Base-by-base conservation (phyloP, 2,329 filamentous ascomycete species). In the Dactylellina haptotyla region DNA sequence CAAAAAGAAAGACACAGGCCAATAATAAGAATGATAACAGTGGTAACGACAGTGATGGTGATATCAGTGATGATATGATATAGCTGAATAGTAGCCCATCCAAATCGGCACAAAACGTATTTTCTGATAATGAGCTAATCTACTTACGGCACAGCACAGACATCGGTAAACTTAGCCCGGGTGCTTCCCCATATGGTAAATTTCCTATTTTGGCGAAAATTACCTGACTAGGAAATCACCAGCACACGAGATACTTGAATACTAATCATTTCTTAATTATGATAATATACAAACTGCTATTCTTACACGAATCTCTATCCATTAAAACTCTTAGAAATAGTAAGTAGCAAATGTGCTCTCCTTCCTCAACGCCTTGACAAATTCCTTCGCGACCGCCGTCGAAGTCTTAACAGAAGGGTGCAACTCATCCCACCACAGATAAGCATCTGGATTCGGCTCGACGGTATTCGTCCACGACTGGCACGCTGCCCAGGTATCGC, bases 371-470 rank as follows among this genome's bases (percentile, higher is more conserved):
- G 67, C 59, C 67, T 72, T 72, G 10, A 65, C 67, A 25, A 41
- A 72, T 34, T 72, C 67, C 26, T 58, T 28, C 14, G 67, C 67
- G 12, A 72, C 67, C 18, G 56, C 53, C 28, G 67, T 58, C 26
- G 54, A 51, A 20, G 59, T 65, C 59, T 37, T 65, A n/a, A 53
- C 84, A 28, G 87, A 88, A 0, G 90, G 89, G 81, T 94, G 91
- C 78, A 93, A 79, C 78, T 88, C 86, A 80, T 94, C 90, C 77
- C 84, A 90, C 89, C 90, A 93, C 79, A 92, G 76, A 79, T 86
- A 93, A 48, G 76, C 89, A 86, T 32, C 83, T 80, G 32, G 83
- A 82, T 2, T 83, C 65, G 12, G 80, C 75, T 37, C 82, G 81
- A 65, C 81, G 79, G 4, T 75, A 75, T 3, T 81, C 80, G 6